Conservation (phyloP, 208 protist genomes). For the Angomonas deanei region DNA sequence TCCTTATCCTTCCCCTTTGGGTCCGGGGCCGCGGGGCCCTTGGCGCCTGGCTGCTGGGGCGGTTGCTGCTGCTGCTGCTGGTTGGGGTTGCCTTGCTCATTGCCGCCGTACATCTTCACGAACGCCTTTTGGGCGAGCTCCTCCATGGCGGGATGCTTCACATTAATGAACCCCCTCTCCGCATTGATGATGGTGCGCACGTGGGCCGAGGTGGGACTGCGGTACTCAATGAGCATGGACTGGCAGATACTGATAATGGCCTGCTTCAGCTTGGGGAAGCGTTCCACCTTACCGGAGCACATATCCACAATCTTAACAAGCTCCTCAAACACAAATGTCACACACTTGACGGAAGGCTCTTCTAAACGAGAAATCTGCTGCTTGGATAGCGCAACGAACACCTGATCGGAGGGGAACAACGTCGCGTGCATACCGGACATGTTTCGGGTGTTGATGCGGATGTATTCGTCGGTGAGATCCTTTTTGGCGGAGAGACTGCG, state of each 20-base stretch:
- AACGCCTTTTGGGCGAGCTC: slow-evolving; percentile 70
- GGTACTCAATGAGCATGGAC: slow-evolving; percentile 75
- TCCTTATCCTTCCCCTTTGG: slow-evolving; percentile 24
- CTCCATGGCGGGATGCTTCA: slow-evolving; percentile 89
- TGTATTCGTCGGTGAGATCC: slow-evolving; percentile 92
- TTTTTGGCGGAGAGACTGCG: slow-evolving; percentile 85
- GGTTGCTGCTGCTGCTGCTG: slow-evolving; percentile 3
- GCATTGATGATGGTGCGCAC: slow-evolving; percentile 93
- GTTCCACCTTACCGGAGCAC: slow-evolving; percentile 67
- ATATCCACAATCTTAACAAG: slow-evolving; percentile 89
- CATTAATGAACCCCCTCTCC: slow-evolving; percentile 97
- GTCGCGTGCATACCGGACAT: slow-evolving; percentile 94
- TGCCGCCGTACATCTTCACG: slow-evolving; percentile 63
- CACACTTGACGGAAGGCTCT: slow-evolving; percentile 93
- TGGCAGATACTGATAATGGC: slow-evolving; percentile 83
- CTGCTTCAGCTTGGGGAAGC: slow-evolving; percentile 89
- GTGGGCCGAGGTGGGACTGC: slow-evolving; percentile 72
- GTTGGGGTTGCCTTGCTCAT: not conserved
- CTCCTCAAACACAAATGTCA: slow-evolving; percentile 95
- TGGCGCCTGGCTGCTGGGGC: slow-evolving; percentile 1
- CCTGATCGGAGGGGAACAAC: slow-evolving; percentile 96
- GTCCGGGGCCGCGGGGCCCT: not conserved
- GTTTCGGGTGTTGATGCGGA: slow-evolving; percentile 94
- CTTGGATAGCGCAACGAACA: slow-evolving; percentile 95
- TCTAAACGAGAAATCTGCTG: slow-evolving; percentile 94